Base-by-base conservation (phyloP, 305 asterid genomes). In the Ilex paraguariensis region DNA sequence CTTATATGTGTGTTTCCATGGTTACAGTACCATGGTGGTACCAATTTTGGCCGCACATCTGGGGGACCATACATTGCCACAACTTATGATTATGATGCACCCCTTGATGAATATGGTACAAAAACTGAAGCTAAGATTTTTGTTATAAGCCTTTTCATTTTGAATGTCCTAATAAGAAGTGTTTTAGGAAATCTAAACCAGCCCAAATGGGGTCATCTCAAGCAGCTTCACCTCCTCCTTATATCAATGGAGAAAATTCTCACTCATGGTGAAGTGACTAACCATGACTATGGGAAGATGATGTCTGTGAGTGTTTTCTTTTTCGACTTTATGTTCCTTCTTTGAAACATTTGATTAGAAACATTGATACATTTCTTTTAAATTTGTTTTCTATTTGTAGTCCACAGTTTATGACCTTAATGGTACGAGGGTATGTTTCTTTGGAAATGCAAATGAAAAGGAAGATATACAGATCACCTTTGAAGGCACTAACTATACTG, bases 151-250 rank as follows among this genome's bases (percentile, higher is more conserved):
- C 1, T 10, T 46, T 13, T 7, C 13, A 4, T 46, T 8, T 46
- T 13, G n/a, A 46, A 6, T 50, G 21, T 13, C 6, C 6, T 5
- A 8, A 54, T 50, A 11, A 11, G 64, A 10, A 15, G 9, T 33
- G 14, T 56, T 54, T 13, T 33, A 73, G 79, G 84, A 12, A 60
- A 59, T 54, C 48, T 53, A 14, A 80, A 69, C 52, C 80, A 77
- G 50, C 85, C 82, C 13, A 80, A 80, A 61, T 80, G 64, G 54
- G 77, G 85, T 6, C 85, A 80, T 71, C 73, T 80, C 4, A 76
- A 71, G 71, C 17, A 74, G 54, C 72, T 77, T 10, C 85, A 80
- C 56, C n/a, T 14, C 13, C n/a, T 60, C 10, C 68, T 80, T n/a
- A 45, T 39, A 57, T 76, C 82, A 13, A 31, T 68, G 45, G 82